Conservation (phyloP, 2,329 filamentous ascomycete species). For the Cordyceps militaris region DNA sequence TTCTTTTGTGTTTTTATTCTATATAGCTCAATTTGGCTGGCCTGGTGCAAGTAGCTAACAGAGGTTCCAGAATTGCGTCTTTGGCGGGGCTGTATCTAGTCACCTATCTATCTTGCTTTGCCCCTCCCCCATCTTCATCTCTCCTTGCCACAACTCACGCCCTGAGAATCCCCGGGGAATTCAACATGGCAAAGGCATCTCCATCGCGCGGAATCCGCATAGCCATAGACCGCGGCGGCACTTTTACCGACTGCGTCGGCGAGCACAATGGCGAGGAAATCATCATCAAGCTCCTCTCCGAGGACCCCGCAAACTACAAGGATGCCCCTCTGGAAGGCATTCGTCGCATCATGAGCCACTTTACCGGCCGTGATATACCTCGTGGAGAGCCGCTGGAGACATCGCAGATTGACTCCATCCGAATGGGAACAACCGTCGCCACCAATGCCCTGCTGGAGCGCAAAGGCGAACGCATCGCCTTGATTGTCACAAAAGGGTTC, state of each 20-base stretch:
- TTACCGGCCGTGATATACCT: constrained; percentile 67
- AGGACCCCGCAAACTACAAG: constrained; percentile 82
- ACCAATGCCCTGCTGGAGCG: constrained; percentile 87
- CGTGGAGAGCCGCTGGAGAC: constrained; percentile 77
- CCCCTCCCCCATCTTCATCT: not conserved
- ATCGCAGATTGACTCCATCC: constrained; percentile 76
- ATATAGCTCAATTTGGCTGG: too few relatives aligned
- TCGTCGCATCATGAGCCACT: constrained; percentile 73
- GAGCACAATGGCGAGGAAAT: constrained; percentile 73
- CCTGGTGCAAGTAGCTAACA: too few relatives aligned
- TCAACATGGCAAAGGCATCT: constrained; percentile 28
- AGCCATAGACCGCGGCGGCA: constrained; percentile 74
- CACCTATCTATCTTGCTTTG: not conserved
- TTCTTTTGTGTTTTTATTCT: not conserved
- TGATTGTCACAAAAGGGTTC: constrained; percentile 84
- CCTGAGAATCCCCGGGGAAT: not conserved
- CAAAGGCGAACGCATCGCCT: constrained; percentile 81
- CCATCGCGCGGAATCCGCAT: constrained; percentile 60
- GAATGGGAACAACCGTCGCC: constrained; percentile 93
- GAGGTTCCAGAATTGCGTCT: not conserved
- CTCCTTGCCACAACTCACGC: constrained; percentile 5
- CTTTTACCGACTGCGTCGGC: constrained; percentile 88
- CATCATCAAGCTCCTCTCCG: constrained; percentile 81
- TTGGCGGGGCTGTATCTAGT: not conserved
- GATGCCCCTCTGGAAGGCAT: constrained; percentile 91